Base-by-base conservation (phyloP, 306 rosid genomes). In the Malus orientalis region DNA sequence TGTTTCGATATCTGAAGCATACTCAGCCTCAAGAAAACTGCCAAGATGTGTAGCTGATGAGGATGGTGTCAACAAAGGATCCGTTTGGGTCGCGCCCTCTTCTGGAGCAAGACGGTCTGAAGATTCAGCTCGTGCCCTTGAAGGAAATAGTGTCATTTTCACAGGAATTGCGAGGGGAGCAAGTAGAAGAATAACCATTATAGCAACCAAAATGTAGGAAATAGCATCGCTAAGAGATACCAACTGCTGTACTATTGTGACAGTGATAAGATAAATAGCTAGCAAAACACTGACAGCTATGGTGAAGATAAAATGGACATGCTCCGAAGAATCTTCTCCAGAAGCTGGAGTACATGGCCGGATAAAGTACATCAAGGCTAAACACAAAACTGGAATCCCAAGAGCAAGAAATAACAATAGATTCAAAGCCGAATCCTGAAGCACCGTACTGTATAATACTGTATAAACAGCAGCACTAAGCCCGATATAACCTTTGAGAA, bases 401-500 rank as follows among this genome's bases (percentile, higher is more conserved):
- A 87, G 62, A 23, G 97, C 75, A 33, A 93, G 97, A 71, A 93
- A 81, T 66, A 90, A 38, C 63, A 93, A 75, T 4, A 91, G 86
- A n/a, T 77, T 58, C 64, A 84, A 83, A 67, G 91, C 80, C n/a
- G 97, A 93, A 5, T 61, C 63, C 74, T 85, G 70, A 8, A 93
- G 81, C 58, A 90, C 40, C 76, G 73, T 6, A 86, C 76, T 74
- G 80, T 83, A 93, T 78, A 93, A 72, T 68, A 91, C 86, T 2
- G 98, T 91, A 81, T 91, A 93, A 2, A 93, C 91, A 18, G 93
- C 84, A 44, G 91, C 96, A 54, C 98, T 91, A 19, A 91, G 84
- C 72, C 98, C 98, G 8, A 84, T 74, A 80, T 93, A 93, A 67
- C 96, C 97, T 78, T 91, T 93, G 23, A 93, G 96, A 81, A 93